Evolutionary conservation across 306 rosid species (phyloP).

Genomic region (Acacia acuminata): DNA sequence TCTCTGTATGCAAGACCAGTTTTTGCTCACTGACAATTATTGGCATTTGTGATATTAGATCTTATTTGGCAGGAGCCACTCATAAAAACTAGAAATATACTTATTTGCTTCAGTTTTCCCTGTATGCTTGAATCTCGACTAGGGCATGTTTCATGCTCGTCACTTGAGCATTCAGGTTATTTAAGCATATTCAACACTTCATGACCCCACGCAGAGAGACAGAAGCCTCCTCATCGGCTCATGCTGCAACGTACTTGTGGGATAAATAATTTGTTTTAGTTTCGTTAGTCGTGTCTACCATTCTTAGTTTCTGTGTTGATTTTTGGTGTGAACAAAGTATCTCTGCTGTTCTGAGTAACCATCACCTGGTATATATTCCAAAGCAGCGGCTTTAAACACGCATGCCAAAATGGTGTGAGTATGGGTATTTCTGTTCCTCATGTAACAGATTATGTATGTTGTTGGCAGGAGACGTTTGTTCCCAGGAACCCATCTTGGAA

Average conservation of each 20-base stretch:
- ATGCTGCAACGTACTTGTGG: background rate
- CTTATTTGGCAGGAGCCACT: background rate
- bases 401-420: background rate
- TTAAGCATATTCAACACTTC: background rate
- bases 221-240: background rate
- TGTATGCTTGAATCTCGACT: background rate
- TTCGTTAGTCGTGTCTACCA: background rate
- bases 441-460: conserved; percentile 14
- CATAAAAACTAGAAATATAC: background rate
- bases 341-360: background rate
- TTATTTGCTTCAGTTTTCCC: background rate
- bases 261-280: background rate
- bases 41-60: background rate
- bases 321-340: background rate
- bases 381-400: background rate
- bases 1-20: background rate
- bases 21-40: background rate
- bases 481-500: conserved; percentile 73
- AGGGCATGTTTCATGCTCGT: background rate
- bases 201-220: background rate
- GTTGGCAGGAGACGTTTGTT: conserved; percentile 83
- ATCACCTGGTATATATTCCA: background rate
- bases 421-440: background rate
- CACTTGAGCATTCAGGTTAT: background rate
- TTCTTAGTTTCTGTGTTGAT: background rate